Evolutionary conservation across 306 rosid genomes (phyloP).

Genomic region (Crotalaria pallida): DNA sequence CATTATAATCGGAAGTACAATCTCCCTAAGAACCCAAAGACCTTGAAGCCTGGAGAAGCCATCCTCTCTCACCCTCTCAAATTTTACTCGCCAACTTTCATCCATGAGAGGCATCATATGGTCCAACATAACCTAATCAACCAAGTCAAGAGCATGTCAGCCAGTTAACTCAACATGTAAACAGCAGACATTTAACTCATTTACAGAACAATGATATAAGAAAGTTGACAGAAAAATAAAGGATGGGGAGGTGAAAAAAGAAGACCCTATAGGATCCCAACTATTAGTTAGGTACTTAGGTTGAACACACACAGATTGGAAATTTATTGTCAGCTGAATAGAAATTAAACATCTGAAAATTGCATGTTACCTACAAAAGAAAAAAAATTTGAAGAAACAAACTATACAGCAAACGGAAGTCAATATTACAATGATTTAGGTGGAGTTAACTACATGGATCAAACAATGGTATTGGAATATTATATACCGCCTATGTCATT

Average conservation of each 20-base stretch:
- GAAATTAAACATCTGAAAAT: constrained; percentile 4
- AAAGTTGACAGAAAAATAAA: neutral
- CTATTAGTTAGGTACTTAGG: neutral
- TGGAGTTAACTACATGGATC: too few relatives aligned
- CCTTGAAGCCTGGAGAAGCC: constrained; percentile 97
- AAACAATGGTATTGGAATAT: neutral
- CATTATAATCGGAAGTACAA: constrained; percentile 91
- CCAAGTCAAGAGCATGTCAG: constrained; percentile 11
- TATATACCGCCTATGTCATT: constrained; percentile 6
- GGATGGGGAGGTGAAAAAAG: neutral
- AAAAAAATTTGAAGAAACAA: too few relatives aligned
- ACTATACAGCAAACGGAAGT: too few relatives aligned
- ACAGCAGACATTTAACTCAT: neutral
- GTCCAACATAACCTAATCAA: constrained; percentile 85
- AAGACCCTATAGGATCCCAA: neutral
- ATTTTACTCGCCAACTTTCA: constrained; percentile 91
- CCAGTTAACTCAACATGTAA: neutral
- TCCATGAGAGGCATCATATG: constrained; percentile 97
- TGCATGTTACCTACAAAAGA: too few relatives aligned
- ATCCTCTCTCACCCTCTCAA: constrained; percentile 93
- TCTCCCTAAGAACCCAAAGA: constrained; percentile 94
- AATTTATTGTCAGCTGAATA: neutral
- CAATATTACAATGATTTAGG: too few relatives aligned
- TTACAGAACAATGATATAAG: neutral
- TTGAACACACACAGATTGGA: neutral